phyloP scores from a whole-genome alignment of 805 yeast species.

The Ogataea trehaloabstinens region DNA sequence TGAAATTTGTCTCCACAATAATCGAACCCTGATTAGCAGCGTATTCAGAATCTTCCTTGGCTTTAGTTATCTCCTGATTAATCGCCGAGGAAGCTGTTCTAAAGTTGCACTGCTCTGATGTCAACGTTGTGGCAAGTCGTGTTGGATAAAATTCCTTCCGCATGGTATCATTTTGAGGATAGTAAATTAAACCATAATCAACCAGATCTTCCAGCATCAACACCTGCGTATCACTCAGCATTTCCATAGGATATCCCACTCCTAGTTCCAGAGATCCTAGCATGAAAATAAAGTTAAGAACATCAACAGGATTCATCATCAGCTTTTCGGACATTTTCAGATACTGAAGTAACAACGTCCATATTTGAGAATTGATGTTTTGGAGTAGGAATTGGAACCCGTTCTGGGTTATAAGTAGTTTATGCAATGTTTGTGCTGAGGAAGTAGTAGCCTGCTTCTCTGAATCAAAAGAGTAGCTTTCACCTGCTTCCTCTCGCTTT shows the following conservation, averaged over 20 bases:
- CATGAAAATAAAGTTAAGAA: constrained; percentile 88
- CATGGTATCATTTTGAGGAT: constrained; percentile 17
- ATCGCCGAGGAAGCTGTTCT: constrained; percentile 74
- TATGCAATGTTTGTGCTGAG: constrained; percentile 21
- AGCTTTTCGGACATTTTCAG: constrained; percentile 78
- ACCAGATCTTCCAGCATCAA: constrained; percentile 85
- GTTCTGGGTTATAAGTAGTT: constrained; percentile 74
- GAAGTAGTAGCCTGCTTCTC: constrained; percentile 17
- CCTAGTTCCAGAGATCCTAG: constrained; percentile 92
- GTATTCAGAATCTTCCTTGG: constrained; percentile 20
- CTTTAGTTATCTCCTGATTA: constrained; percentile 56
- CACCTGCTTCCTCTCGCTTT: constrained; percentile 26
- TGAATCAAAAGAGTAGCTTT: constrained; percentile 19
- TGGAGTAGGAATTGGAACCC: constrained; percentile 95
- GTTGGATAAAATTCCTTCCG: constrained; percentile 71
- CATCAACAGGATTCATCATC: constrained; percentile 95
- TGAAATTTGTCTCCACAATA: constrained; percentile 90
- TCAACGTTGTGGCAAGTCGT: constrained; percentile 80
- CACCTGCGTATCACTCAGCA: constrained; percentile 75
- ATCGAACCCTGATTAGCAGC: constrained; percentile 55
- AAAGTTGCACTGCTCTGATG: constrained; percentile 75
- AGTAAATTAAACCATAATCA: constrained; percentile 87
- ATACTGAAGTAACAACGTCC: constrained; percentile 89
- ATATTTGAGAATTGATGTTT: constrained; percentile 89
- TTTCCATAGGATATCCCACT: constrained; percentile 70